Conservation (phyloP, 2,329 filamentous ascomycete genomes). For the Colletotrichum sp. region DNA sequence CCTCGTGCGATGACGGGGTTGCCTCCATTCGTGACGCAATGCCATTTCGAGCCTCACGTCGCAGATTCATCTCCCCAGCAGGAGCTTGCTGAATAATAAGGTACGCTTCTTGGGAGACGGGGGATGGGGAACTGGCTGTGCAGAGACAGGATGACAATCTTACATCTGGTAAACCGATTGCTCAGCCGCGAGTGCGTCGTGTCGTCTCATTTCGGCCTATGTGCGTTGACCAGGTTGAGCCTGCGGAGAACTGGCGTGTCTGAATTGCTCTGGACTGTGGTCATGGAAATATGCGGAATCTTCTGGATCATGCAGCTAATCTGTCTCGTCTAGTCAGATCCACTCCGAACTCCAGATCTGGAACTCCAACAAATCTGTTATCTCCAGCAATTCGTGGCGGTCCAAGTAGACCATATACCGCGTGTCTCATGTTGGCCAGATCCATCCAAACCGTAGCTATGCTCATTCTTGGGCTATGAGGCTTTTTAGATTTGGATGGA, state of each 20-base stretch:
- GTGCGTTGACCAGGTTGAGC: conserved; percentile 21
- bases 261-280: conserved; percentile 12
- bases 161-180: conserved; percentile 24
- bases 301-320: conserved; percentile 6
- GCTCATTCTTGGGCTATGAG: neutral
- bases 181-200: conserved; percentile 22
- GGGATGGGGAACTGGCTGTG: neutral
- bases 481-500: neutral
- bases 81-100: neutral
- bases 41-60: neutral
- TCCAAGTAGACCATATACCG: neutral
- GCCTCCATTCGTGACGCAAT: neutral
- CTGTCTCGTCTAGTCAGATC: neutral
- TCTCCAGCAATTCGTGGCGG: neutral
- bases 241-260: conserved; percentile 22
- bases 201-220: neutral
- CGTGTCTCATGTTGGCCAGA: neutral
- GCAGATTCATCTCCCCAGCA: neutral
- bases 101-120: neutral
- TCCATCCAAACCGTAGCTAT: neutral
- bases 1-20: neutral
- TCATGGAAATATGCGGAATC: conserved; percentile 10
- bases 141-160: conserved; percentile 12
- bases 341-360: neutral
- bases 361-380: neutral